A percentile compares a stretch with the other conserved stretches of the same genome.
phyloP scores from a whole-genome alignment of 2,329 filamentous ascomycete species.

The Aspergillus sp. region DNA sequence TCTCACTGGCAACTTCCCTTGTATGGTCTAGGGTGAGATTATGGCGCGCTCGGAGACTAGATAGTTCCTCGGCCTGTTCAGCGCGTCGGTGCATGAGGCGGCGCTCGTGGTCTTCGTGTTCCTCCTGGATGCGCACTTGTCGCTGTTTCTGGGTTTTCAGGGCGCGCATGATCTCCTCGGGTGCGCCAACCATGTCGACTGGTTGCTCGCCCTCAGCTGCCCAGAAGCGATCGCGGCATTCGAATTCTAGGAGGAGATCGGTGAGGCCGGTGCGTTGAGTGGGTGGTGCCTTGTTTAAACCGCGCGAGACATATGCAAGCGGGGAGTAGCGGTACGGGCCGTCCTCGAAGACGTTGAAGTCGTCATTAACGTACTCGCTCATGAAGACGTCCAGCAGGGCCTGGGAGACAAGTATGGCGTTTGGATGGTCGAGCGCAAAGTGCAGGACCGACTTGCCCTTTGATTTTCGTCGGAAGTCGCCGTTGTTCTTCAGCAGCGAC shows the following conservation, averaged over 20 bases:
- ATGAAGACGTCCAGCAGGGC: slow-evolving; percentile 7
- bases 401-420: slow-evolving; percentile 3
- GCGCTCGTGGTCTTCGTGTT: slow-evolving; percentile 8
- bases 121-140: background rate
- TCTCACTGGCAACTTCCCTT: background rate
- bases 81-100: slow-evolving; percentile 1
- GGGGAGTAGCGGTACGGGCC: slow-evolving; percentile 4
- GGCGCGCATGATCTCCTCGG: background rate
- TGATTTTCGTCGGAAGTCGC: slow-evolving; percentile 6
- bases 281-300: background rate
- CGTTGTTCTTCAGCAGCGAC: background rate
- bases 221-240: slow-evolving; percentile 8
- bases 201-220: slow-evolving; percentile 8
- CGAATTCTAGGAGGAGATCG: slow-evolving; percentile 3
- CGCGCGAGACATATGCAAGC: slow-evolving; percentile 1
- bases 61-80: slow-evolving; percentile 1
- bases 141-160: slow-evolving; percentile 1
- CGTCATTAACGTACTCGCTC: slow-evolving; percentile 7
- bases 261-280: background rate
- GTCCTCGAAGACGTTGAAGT: slow-evolving; percentile 9
- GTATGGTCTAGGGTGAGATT: background rate
- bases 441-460: slow-evolving; percentile 6
- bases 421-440: slow-evolving; percentile 6
- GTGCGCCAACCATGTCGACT: slow-evolving; percentile 2
- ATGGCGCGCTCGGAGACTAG: background rate